These are phyloP conservation scores for Colletotrichum sojae DNA, from an alignment of 2,329 filamentous ascomycete genomes.

Conservation along the genomic window DNA sequence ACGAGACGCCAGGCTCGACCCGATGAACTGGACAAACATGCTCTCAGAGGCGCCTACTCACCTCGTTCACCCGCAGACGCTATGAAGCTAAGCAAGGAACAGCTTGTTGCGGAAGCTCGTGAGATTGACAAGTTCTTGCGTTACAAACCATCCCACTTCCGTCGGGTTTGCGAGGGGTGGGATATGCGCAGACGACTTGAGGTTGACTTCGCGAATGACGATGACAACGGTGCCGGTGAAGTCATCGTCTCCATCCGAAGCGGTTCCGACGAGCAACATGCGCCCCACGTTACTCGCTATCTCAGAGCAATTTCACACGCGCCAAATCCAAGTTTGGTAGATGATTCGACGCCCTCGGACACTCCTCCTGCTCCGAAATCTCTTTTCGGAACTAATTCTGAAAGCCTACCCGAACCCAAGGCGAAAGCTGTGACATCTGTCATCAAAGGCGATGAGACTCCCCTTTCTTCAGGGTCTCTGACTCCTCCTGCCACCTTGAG, in stretches of 20 bases:
- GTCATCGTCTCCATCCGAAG: slow-evolving; percentile 81
- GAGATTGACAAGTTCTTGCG: slow-evolving; percentile 85
- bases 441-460: slow-evolving; percentile 18
- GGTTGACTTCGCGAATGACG: slow-evolving; percentile 90
- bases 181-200: slow-evolving; percentile 90
- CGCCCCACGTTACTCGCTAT: slow-evolving; percentile 60
- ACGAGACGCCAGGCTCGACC: slow-evolving; percentile 80
- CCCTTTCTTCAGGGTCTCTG: slow-evolving; percentile 28
- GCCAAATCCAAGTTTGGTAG: background rate
- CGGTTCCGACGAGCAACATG: slow-evolving; percentile 73
- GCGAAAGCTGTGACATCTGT: background rate
- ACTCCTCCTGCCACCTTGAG: slow-evolving; percentile 31
- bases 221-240: slow-evolving; percentile 83
- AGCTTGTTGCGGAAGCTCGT: slow-evolving; percentile 81
- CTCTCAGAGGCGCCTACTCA: slow-evolving; percentile 81
- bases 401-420: background rate
- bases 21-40: slow-evolving; percentile 80
- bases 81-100: slow-evolving; percentile 78
- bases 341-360: background rate
- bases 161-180: slow-evolving; percentile 85
- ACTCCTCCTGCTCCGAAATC: slow-evolving; percentile 42
- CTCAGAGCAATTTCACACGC: slow-evolving; percentile 49
- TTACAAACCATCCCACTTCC: slow-evolving; percentile 83
- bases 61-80: slow-evolving; percentile 82
- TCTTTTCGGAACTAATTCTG: slow-evolving; percentile 46